A percentile compares a stretch with the other conserved stretches of the same genome.
These are phyloP conservation scores for Teratosphaeria zuluensis DNA, from an alignment of 2,329 filamentous ascomycete species.

Conservation along the genomic window DNA sequence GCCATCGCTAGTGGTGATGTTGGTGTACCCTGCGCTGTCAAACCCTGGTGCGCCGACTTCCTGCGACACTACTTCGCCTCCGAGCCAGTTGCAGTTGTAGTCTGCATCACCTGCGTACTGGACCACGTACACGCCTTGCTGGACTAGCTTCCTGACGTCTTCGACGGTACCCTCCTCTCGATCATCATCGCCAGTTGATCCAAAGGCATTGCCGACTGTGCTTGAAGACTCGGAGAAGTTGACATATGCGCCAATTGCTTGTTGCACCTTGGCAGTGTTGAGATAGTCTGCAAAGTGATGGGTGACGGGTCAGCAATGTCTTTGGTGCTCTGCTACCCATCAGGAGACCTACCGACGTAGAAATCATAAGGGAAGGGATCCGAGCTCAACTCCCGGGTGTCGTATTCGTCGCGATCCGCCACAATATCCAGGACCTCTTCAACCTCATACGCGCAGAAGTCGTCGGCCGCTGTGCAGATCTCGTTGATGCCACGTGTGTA, in stretches of 20 bases:
- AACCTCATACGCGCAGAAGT: slow-evolving; percentile 46
- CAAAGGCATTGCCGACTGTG: slow-evolving; percentile 37
- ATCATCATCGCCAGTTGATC: slow-evolving; percentile 40
- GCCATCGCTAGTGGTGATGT: slow-evolving; percentile 34
- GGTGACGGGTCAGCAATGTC: too few relatives aligned
- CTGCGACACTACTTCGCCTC: slow-evolving; percentile 33
- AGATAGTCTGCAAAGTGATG: slow-evolving; percentile 36
- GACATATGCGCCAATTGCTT: slow-evolving; percentile 48
- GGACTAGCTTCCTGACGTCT: slow-evolving; percentile 31
- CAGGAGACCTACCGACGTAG: slow-evolving; percentile 27
- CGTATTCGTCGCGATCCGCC: slow-evolving; percentile 48
- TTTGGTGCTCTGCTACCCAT: too few relatives aligned
- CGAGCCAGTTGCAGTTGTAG: slow-evolving; percentile 40
- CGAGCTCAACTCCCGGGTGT: slow-evolving; percentile 45
- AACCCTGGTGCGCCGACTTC: slow-evolving; percentile 34
- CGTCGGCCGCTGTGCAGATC: slow-evolving; percentile 44
- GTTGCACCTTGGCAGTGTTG: slow-evolving; percentile 44
- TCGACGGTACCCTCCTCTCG: slow-evolving; percentile 33
- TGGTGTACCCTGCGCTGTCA: slow-evolving; percentile 37
- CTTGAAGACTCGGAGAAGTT: slow-evolving; percentile 43
- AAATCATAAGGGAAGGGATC: slow-evolving; percentile 50
- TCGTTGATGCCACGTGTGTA: slow-evolving; percentile 40
- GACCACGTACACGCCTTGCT: slow-evolving; percentile 31
- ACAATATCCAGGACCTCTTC: slow-evolving; percentile 43
- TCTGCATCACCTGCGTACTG: slow-evolving; percentile 38